A percentile compares a stretch with the other conserved stretches of the same genome.
phyloP scores from a whole-genome alignment of 2,329 filamentous ascomycete species.

The Bisporella sp. region DNA sequence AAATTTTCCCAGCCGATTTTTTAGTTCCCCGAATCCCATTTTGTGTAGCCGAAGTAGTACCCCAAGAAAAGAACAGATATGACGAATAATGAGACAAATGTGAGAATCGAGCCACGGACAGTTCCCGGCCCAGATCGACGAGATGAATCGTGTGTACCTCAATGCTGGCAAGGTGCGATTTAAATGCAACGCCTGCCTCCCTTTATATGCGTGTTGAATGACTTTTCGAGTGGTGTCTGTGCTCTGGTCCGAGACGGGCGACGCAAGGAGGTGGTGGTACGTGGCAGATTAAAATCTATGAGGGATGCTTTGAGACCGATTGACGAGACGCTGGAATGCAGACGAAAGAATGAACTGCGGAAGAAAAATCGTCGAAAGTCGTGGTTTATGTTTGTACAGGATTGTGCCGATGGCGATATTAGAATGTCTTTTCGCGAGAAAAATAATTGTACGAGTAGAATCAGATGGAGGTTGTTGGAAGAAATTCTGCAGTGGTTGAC shows the following conservation, averaged over 20 bases:
- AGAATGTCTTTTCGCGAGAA: conserved; percentile 9
- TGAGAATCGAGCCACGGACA: not conserved
- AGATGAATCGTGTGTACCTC: not conserved
- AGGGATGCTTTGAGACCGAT: conserved; percentile 1
- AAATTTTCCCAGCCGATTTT: conserved; percentile 18
- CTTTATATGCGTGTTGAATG: not conserved
- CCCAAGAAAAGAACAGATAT: not conserved
- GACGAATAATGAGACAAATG: not conserved
- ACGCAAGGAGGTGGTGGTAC: conserved; percentile 1
- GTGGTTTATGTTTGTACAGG: conserved; percentile 17
- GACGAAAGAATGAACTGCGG: conserved; percentile 11
- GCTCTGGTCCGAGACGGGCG: conserved; percentile 20
- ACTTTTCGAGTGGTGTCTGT: conserved; percentile 8
- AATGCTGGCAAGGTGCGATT: conserved; percentile 2
- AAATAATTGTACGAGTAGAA: not conserved
- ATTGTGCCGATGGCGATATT: conserved; percentile 11
- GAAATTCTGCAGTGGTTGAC: not conserved
- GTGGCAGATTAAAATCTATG: conserved; percentile 1
- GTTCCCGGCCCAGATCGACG: not conserved
- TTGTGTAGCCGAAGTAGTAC: conserved; percentile 14
- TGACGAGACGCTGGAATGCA: conserved; percentile 12
- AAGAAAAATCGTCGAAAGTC: conserved; percentile 23
- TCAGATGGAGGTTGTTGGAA: not conserved
- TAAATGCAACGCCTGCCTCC: conserved; percentile 8
- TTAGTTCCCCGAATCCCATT: conserved; percentile 12